These are phyloP conservation scores for Cydonia oblonga DNA, from an alignment of 331 rosid species.

Conservation along the genomic window DNA sequence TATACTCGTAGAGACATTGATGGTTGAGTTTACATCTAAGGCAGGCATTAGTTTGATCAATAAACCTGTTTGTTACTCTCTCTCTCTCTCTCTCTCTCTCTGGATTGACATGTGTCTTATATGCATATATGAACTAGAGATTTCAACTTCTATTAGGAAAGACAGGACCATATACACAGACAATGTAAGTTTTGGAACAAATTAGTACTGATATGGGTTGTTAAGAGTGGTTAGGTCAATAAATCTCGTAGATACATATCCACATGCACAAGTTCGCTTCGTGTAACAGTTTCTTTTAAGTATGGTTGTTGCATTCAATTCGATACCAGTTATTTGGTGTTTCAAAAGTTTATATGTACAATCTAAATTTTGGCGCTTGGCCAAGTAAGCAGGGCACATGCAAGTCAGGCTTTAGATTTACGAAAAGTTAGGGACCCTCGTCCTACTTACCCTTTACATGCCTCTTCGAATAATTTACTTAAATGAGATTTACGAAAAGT, in stretches of 20 bases:
- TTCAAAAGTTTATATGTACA: neutral
- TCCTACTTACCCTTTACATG: neutral
- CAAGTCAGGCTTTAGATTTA: neutral
- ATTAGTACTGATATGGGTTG: neutral
- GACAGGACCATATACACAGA: neutral
- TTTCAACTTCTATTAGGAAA: neutral
- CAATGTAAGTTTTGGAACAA: neutral
- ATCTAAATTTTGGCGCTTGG: neutral
- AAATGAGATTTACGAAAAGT: neutral
- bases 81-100: neutral
- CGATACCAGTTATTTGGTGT: neutral
- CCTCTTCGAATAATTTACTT: conserved; percentile 10
- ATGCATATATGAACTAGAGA: neutral
- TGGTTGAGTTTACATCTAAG: neutral
- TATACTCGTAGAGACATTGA: neutral
- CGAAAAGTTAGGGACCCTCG: neutral
- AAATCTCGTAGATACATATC: too few relatives aligned
- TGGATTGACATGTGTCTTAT: neutral
- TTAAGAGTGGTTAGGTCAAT: neutral
- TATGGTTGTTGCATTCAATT: neutral
- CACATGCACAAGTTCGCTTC: neutral
- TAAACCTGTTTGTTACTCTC: neutral
- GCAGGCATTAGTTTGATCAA: neutral
- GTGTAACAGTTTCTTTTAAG: neutral
- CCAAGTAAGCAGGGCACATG: neutral